phyloP scores from a whole-genome alignment of 208 protist genomes.

The Crithidia bombi region DNA sequence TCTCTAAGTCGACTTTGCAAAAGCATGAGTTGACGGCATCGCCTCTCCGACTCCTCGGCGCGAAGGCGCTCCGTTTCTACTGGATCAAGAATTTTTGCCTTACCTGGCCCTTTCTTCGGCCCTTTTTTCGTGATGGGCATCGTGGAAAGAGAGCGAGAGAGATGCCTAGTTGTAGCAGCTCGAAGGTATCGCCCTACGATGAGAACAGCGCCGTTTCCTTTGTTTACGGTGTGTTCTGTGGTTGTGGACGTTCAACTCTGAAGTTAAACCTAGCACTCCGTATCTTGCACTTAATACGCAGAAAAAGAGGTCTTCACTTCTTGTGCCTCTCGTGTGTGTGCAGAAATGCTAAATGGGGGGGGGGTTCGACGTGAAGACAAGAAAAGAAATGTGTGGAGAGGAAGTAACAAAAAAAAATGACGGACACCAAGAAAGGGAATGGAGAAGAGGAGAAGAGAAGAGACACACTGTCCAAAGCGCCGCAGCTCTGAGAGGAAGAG shows the following conservation, averaged over 20 bases:
- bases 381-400: slow-evolving; percentile 1
- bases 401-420: slow-evolving; percentile 16
- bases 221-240: too few relatives aligned
- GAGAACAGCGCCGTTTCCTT: too few relatives aligned
- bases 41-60: slow-evolving; percentile 77
- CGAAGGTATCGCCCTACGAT: too few relatives aligned
- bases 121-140: slow-evolving; percentile 33
- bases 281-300: too few relatives aligned
- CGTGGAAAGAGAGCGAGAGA: neutral
- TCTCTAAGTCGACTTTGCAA: slow-evolving; percentile 75
- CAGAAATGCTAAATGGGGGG: neutral
- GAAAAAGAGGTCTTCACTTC: neutral
- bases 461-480: neutral
- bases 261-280: too few relatives aligned
- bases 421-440: slow-evolving; percentile 32
- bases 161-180: too few relatives aligned
- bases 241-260: too few relatives aligned
- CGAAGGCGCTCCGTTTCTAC: slow-evolving; percentile 59
- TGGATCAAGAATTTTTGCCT: slow-evolving; percentile 53
- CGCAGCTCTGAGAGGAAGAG: neutral
- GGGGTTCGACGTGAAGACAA: neutral
- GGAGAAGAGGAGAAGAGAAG: slow-evolving; percentile 23
- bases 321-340: too few relatives aligned
- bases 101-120: slow-evolving; percentile 30
- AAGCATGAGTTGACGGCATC: slow-evolving; percentile 69